Evolutionary conservation across 768 basidiomycete genomes (phyloP).

Genomic region (Crepidotus variabilis): DNA sequence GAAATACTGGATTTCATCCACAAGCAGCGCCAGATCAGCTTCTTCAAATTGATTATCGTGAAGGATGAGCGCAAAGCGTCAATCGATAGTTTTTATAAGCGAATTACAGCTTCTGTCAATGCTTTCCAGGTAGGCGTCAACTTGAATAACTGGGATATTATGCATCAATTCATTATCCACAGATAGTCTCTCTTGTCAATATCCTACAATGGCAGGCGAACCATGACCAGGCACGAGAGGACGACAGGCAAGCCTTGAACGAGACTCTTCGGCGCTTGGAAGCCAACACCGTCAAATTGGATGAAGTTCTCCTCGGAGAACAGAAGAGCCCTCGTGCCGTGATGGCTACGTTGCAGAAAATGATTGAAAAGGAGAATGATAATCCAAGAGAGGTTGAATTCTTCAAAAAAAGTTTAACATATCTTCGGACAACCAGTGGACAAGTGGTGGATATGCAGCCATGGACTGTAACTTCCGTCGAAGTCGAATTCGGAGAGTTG

Average conservation of each 20-base stretch:
- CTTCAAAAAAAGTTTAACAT: conserved; percentile 13
- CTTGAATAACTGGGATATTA: too few relatives aligned
- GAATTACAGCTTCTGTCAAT: conserved; percentile 7
- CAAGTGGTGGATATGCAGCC: conserved; percentile 13
- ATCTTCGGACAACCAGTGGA: conserved; percentile 16
- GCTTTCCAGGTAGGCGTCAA: conserved; percentile 11
- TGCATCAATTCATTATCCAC: background rate
- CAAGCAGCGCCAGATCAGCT: conserved; percentile 3
- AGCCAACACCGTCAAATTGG: conserved; percentile 11
- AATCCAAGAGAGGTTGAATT: conserved; percentile 13
- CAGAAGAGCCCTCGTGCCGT: conserved; percentile 14
- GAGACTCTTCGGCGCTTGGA: conserved; percentile 8
- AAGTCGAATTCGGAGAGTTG: conserved; percentile 18
- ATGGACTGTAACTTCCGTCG: conserved; percentile 23
- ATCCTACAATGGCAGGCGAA: conserved; percentile 14
- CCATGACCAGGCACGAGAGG: conserved; percentile 11
- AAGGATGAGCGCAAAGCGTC: conserved; percentile 1
- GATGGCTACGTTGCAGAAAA: conserved; percentile 18
- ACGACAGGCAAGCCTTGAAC: conserved; percentile 12
- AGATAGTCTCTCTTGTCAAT: conserved; percentile 12
- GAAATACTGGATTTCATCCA: conserved; percentile 9
- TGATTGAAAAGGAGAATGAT: conserved; percentile 7
- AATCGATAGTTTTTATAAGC: conserved; percentile 13
- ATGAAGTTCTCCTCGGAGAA: conserved; percentile 9
- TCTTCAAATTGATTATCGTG: conserved; percentile 6